Percentiles rank a stretch among this genome's conserved stretches.
Conservation (phyloP, 768 basidiomycete species). For the Podaxis mareebaensis region DNA sequence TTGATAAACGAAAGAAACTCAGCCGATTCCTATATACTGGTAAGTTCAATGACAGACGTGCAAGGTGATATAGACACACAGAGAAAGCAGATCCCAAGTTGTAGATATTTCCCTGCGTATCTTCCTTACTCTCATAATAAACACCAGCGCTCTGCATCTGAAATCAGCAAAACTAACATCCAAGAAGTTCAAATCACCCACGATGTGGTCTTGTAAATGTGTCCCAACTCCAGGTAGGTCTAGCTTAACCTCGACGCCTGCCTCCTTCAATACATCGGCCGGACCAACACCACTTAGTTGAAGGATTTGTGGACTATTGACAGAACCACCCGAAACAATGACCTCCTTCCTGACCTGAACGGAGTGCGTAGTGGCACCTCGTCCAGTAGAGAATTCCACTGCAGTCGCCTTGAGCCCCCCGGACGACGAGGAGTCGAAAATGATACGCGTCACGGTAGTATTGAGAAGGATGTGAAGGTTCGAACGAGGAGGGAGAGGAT, state of each 20-base stretch:
- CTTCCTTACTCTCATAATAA: constrained; percentile 22
- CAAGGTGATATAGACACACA: constrained; percentile 17
- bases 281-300: constrained; percentile 63
- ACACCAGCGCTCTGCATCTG: constrained; percentile 25
- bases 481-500: constrained; percentile 57
- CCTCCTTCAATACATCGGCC: constrained; percentile 45
- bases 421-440: constrained; percentile 49
- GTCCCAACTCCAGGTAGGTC: constrained; percentile 63
- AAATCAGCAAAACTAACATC: neutral
- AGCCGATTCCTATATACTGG: constrained; percentile 26
- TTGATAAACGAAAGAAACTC: constrained; percentile 62
- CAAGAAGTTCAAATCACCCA: constrained; percentile 17
- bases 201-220: constrained; percentile 54
- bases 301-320: constrained; percentile 55
- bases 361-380: constrained; percentile 30
- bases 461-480: constrained; percentile 67
- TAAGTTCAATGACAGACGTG: neutral
- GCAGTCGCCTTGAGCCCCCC: constrained; percentile 35
- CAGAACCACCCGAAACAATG: constrained; percentile 51
- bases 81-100: constrained; percentile 28
- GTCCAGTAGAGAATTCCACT: constrained; percentile 42
- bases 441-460: constrained; percentile 57
- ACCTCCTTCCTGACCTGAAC: constrained; percentile 64
- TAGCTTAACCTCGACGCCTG: constrained; percentile 43
- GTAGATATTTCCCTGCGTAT: constrained; percentile 30